Base-by-base conservation (phyloP, 1,284 basidiomycete species). In the Austroboletus novae-zelandiae region DNA sequence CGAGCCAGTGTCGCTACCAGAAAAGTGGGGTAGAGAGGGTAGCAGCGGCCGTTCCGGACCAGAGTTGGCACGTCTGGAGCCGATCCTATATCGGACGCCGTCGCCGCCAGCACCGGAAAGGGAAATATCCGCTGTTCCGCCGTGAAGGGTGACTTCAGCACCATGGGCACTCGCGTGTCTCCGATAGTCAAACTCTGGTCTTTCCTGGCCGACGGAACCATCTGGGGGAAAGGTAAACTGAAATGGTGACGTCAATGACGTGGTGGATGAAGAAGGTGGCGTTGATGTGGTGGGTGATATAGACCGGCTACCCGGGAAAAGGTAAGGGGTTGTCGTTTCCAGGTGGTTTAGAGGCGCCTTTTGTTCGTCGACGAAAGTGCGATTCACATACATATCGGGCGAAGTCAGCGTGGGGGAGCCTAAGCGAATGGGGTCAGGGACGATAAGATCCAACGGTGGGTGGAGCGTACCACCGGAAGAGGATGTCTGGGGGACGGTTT, bases 81-180 rank as follows among this genome's bases (percentile, higher is more conserved):
- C 72, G 49, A 84, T 66, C 59, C 83, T 75, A 64, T 83, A 83
- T 45, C 85, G 81, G 56, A 82, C 72, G n/a, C 73, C 72, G 54
- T 84, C 82, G 54, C 72, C 67, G 47, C 71, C 67, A 31, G 77
- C 67, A 18, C 75, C 67, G 40, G 76, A 60, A 43, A 83, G 65
- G n/a, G 86, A 81, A 41, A 89, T 77, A 64, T 89, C 81, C 43
- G 86, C 83, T 10, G 83, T 84, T 49, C 83, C 85, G 43, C 83
- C 83, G 57, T 86, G 84, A 39, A 88, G 74, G 15, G 82, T 82
- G 34, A 86, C 76, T 54, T 86, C 81, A 35, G 81, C 72, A 48
- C 69, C 67, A 57, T 78, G 76, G 45, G 72, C 66, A 59, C 69
- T 71, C 41, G 76, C 72, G 57, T 77, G 77, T 50, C 84, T 77